Conservation (phyloP, 768 basidiomycete species). For the Lactifluus pinguis region DNA sequence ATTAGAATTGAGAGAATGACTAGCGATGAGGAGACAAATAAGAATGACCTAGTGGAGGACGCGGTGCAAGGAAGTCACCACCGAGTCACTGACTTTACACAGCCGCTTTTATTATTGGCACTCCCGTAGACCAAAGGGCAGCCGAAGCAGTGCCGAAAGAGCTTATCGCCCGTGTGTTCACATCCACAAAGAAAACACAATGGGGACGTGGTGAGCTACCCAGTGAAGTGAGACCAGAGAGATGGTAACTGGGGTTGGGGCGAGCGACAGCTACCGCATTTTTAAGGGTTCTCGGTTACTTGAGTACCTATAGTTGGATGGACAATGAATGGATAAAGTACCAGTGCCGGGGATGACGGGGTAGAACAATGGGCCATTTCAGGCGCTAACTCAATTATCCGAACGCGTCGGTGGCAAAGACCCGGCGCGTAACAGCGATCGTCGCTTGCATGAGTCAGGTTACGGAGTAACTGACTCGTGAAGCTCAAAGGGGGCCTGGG, state of each 20-base stretch:
- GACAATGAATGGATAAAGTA: background rate
- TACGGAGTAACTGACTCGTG: background rate
- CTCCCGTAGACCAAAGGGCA: background rate
- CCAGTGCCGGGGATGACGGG: background rate
- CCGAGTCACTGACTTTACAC: background rate
- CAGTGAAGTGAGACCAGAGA: background rate
- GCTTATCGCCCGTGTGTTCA: background rate
- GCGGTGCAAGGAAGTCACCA: background rate
- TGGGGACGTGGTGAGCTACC: conserved; percentile 1
- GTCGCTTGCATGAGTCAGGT: background rate
- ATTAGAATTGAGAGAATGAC: background rate
- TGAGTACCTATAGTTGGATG: background rate
- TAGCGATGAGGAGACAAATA: background rate
- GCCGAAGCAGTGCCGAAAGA: background rate
- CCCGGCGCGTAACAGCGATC: background rate
- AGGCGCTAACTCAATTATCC: background rate
- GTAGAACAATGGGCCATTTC: background rate
- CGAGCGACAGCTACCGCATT: background rate
- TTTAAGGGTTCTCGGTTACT: background rate
- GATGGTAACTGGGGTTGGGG: background rate
- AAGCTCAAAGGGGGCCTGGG: background rate
- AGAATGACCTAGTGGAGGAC: background rate
- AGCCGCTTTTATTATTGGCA: background rate
- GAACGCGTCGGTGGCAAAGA: background rate
- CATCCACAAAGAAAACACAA: conserved; percentile 6